These are phyloP conservation scores for Psidium guajava DNA, from an alignment of 345 rosid genomes.

Conservation along the genomic window DNA sequence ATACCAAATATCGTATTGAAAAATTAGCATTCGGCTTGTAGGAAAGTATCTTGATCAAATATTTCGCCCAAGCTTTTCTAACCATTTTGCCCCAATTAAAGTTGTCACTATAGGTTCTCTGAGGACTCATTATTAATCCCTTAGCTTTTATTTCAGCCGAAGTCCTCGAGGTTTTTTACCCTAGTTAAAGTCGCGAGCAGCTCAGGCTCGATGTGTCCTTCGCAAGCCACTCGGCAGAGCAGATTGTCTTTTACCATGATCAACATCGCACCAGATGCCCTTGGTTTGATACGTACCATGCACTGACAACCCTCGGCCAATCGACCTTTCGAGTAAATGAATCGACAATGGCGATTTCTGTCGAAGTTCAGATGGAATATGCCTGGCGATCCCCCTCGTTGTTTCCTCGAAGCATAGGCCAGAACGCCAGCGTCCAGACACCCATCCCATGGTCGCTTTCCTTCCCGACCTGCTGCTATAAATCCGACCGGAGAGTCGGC, in stretches of 20 bases:
- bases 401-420: conserved; percentile 1
- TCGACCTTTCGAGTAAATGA: background rate
- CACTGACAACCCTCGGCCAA: background rate
- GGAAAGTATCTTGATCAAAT: background rate
- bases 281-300: background rate
- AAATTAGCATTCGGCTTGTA: background rate
- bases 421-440: background rate
- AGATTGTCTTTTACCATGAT: background rate
- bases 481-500: background rate
- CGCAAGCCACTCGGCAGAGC: background rate
- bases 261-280: background rate
- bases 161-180: background rate
- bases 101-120: background rate
- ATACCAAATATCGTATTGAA: background rate
- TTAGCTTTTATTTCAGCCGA: background rate
- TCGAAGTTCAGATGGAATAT: background rate
- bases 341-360: background rate
- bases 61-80: background rate
- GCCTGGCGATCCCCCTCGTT: conserved; percentile 5
- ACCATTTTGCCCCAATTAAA: background rate
- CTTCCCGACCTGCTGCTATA: background rate
- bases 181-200: background rate
- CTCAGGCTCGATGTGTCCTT: background rate
- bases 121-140: background rate
- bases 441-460: background rate